phyloP scores from a whole-genome alignment of 768 basidiomycete genomes.

The Mrakia hoshinonis region DNA sequence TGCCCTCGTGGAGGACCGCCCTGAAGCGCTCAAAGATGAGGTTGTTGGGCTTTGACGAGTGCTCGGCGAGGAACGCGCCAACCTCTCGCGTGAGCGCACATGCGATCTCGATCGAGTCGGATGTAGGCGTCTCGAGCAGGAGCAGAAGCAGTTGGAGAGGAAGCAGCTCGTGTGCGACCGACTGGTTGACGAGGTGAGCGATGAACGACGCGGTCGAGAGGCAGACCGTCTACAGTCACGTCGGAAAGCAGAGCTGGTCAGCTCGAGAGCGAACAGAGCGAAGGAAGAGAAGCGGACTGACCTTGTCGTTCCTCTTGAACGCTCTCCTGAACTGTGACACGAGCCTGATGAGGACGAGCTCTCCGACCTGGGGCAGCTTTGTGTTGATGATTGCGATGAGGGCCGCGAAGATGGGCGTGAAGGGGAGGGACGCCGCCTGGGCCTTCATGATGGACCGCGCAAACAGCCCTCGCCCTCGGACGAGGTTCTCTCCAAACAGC shows the following conservation, averaged over 20 bases:
- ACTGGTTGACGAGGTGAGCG: slow-evolving; percentile 81
- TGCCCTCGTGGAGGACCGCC: slow-evolving; percentile 87
- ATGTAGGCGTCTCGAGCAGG: slow-evolving; percentile 89
- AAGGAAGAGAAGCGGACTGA: slow-evolving; percentile 41
- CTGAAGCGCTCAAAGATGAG: slow-evolving; percentile 93
- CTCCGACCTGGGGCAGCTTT: slow-evolving; percentile 92
- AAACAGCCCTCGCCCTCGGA: slow-evolving; percentile 86
- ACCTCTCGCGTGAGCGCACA: slow-evolving; percentile 97
- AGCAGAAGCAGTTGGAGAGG: slow-evolving; percentile 91
- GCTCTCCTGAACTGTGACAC: slow-evolving; percentile 90
- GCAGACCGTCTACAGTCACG: slow-evolving; percentile 67
- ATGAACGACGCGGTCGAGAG: slow-evolving; percentile 84
- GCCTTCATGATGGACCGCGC: slow-evolving; percentile 95
- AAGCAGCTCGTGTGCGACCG: slow-evolving; percentile 85
- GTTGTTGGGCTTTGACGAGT: slow-evolving; percentile 89
- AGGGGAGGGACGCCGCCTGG: slow-evolving; percentile 90
- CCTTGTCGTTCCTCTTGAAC: slow-evolving; percentile 97
- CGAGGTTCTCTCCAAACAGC: slow-evolving; percentile 84
- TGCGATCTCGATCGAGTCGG: slow-evolving; percentile 96
- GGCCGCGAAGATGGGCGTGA: slow-evolving; percentile 92
- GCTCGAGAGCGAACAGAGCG: not conserved
- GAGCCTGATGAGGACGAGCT: slow-evolving; percentile 75
- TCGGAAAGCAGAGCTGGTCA: slow-evolving; percentile 2
- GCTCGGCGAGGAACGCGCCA: slow-evolving; percentile 85
- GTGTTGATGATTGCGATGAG: slow-evolving; percentile 92